Evolutionary conservation across 257 asterid genomes (phyloP).

Genomic region (Thymus mandschuricus): DNA sequence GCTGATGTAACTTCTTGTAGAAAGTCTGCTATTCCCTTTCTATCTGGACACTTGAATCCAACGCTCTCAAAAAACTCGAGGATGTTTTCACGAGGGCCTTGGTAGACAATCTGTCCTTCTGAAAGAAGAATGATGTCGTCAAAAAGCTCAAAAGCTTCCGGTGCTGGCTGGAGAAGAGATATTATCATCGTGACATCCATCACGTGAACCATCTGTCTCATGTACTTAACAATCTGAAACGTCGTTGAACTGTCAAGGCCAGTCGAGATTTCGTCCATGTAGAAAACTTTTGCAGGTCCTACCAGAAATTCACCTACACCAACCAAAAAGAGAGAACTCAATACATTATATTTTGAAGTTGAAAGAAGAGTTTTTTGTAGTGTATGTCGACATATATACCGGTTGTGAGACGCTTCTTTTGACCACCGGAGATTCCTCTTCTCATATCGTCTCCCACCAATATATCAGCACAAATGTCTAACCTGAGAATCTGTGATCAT

Average conservation of each 20-base stretch:
- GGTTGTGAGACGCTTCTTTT: conserved; percentile 90
- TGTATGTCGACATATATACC: conserved; percentile 43
- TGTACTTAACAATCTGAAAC: conserved; percentile 71
- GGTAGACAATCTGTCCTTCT: conserved; percentile 81
- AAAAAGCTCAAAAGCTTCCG: conserved; percentile 86
- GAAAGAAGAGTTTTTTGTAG: background rate
- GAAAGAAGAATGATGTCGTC: conserved; percentile 83
- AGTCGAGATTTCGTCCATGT: conserved; percentile 97
- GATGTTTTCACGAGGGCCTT: conserved; percentile 85
- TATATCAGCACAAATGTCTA: conserved; percentile 91
- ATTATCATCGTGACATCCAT: conserved; percentile 89
- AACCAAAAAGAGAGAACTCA: background rate
- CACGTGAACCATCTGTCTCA: conserved; percentile 94
- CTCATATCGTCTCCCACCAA: conserved; percentile 92
- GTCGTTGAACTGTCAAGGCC: conserved; percentile 97
- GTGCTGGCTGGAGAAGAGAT: conserved; percentile 96
- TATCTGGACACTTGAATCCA: conserved; percentile 91
- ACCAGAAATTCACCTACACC: conserved; percentile 91
- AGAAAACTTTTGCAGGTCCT: conserved; percentile 96
- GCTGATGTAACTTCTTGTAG: conserved; percentile 89
- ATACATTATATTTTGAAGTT: background rate
- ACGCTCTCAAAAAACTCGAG: conserved; percentile 78
- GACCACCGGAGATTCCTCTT: conserved; percentile 96
- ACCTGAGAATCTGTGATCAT: conserved; percentile 71
- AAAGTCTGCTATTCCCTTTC: conserved; percentile 94